These are phyloP conservation scores for Microbotryum lychnidis-dioicae DNA, from an alignment of 1,284 basidiomycete species.

Conservation along the genomic window DNA sequence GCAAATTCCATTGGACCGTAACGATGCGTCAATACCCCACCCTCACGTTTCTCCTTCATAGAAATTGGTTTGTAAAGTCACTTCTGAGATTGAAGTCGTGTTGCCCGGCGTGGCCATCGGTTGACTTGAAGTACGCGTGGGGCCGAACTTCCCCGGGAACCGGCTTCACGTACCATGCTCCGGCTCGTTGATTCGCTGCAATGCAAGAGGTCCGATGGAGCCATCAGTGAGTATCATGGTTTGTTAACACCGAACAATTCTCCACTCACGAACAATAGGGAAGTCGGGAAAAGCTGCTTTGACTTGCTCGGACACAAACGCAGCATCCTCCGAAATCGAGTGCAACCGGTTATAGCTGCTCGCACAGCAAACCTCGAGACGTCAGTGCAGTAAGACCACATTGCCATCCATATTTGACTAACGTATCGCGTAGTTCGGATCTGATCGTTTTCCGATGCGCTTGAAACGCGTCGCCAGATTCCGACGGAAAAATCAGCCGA, in stretches of 20 bases:
- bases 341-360: constrained; percentile 71
- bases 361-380: not conserved
- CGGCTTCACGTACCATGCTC: constrained; percentile 86
- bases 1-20: constrained; percentile 4
- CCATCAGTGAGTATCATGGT: not conserved
- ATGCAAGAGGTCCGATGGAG: constrained; percentile 7
- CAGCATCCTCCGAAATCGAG: constrained; percentile 67
- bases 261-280: constrained; percentile 58
- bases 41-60: not conserved
- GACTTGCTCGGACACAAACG: constrained; percentile 56
- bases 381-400: no score
- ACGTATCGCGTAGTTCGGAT: constrained; percentile 18
- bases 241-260: no score
- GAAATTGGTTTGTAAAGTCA: not conserved
- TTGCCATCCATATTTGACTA: not conserved
- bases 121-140: constrained; percentile 88
- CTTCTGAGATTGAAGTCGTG: constrained; percentile 76
- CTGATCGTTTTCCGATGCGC: constrained; percentile 14
- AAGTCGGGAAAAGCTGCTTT: constrained; percentile 51
- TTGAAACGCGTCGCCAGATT: constrained; percentile 8
- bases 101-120: constrained; percentile 81
- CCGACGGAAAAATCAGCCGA: no score
- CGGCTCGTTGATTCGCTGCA: constrained; percentile 81
- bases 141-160: constrained; percentile 36
- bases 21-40: no score